Conservation (phyloP, 2,329 filamentous ascomycete species). For the Calonectria ilicicola region DNA sequence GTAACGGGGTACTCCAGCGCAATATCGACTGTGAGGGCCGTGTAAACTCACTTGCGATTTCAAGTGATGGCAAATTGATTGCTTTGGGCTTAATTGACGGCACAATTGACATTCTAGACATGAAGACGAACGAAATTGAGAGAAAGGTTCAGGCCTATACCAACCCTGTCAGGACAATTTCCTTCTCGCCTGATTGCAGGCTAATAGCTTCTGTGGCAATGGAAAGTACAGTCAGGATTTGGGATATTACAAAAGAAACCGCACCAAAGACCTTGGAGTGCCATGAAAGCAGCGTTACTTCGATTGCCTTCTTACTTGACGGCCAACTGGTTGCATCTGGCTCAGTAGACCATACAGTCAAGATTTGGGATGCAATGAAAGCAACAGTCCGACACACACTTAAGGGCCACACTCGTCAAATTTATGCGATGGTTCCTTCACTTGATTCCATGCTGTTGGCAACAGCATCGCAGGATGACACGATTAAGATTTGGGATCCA, state of each 20-base stretch:
- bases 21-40: background rate
- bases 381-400: background rate
- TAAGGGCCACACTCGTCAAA: background rate
- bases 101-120: background rate
- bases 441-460: background rate
- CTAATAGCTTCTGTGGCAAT: too few species aligned
- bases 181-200: background rate
- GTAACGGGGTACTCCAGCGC: background rate
- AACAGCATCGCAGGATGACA: background rate
- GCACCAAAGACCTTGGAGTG: too few species aligned
- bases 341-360: too few species aligned
- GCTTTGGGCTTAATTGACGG: background rate
- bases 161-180: background rate
- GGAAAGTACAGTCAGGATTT: too few species aligned
- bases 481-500: background rate
- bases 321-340: too few species aligned
- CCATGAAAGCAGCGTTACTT: too few species aligned
- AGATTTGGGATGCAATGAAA: too few species aligned
- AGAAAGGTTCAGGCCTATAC: background rate
- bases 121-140: background rate
- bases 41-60: background rate
- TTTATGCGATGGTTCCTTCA: background rate
- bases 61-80: background rate
- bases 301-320: too few species aligned
- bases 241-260: too few species aligned